These are phyloP conservation scores for Fusarium odoratissimum DNA, from an alignment of 2,329 filamentous ascomycete species.

Conservation along the genomic window DNA sequence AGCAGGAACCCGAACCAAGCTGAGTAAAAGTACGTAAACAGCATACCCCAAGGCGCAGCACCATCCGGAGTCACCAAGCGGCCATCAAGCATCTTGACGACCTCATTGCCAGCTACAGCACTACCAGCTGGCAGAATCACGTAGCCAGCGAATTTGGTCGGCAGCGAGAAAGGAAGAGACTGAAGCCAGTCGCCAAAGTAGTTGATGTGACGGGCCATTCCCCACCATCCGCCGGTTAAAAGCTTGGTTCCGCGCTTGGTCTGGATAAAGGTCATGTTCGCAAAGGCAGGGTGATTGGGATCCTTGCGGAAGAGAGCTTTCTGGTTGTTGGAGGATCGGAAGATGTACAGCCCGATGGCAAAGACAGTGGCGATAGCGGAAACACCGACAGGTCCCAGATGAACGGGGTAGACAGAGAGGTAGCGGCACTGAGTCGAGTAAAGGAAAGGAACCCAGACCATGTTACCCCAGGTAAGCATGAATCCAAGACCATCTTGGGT, in stretches of 20 bases:
- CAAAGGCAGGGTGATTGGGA: constrained; percentile 79
- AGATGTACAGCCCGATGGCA: constrained; percentile 80
- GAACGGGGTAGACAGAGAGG: constrained; percentile 80
- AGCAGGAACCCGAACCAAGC: constrained; percentile 87
- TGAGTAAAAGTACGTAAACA: constrained; percentile 92
- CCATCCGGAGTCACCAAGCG: constrained; percentile 75
- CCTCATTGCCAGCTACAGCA: constrained; percentile 53
- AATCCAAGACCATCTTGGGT: constrained; percentile 91
- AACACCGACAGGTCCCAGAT: constrained; percentile 74
- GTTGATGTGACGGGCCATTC: constrained; percentile 88
- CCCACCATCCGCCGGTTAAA: constrained; percentile 91
- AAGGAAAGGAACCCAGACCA: constrained; percentile 90
- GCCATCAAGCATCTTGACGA: constrained; percentile 66
- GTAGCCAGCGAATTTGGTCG: constrained; percentile 85
- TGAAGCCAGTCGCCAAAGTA: constrained; percentile 94
- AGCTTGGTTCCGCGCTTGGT: constrained; percentile 83
- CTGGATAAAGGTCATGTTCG: constrained; percentile 83
- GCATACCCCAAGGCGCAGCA: constrained; percentile 81
- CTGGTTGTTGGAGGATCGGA: constrained; percentile 88
- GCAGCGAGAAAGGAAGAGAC: constrained; percentile 86
- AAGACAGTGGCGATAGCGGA: constrained; percentile 73
- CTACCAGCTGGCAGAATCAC: constrained; percentile 68
- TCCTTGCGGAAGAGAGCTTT: constrained; percentile 94
- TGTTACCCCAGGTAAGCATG: constrained; percentile 91
- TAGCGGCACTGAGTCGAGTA: constrained; percentile 87